A percentile compares a stretch with the other conserved stretches of the same genome.
phyloP scores from a whole-genome alignment of 176 grass and related monocot genomes.

The Chloris gayana region DNA sequence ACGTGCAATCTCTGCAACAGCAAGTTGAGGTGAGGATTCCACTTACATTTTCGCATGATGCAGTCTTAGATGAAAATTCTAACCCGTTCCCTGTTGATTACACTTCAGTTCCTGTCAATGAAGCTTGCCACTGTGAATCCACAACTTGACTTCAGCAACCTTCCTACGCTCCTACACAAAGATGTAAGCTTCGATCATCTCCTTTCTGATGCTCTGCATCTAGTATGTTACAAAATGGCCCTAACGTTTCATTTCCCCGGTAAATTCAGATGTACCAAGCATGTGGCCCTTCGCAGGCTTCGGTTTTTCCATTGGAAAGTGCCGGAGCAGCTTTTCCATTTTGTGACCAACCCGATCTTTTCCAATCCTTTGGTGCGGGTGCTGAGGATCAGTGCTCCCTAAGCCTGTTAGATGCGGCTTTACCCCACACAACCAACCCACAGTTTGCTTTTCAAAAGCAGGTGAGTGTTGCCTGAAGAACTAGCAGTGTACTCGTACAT shows the following conservation, averaged over 20 bases:
- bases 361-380: conserved; percentile 30
- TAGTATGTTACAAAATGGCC: not conserved
- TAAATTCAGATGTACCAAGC: conserved; percentile 75
- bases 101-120: conserved; percentile 93
- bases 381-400: conserved; percentile 45
- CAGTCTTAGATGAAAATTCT: conserved; percentile 15
- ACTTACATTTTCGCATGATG: not conserved
- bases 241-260: conserved; percentile 14
- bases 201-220: not conserved
- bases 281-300: conserved; percentile 38
- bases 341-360: conserved; percentile 45
- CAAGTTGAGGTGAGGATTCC: conserved; percentile 70
- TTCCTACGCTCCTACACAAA: conserved; percentile 74
- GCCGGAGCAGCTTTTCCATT: conserved; percentile 58
- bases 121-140: conserved; percentile 95
- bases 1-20: conserved; percentile 84
- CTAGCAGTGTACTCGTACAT: conserved; percentile 5
- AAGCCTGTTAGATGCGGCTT: conserved; percentile 48
- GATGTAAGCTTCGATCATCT: conserved; percentile 63
- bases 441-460: conserved; percentile 69
- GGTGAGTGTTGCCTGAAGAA: conserved; percentile 58
- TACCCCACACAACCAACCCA: conserved; percentile 41
- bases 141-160: conserved; percentile 63
- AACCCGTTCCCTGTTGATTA: not conserved
- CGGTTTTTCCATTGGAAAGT: conserved; percentile 70